Conservation (phyloP, 2,329 filamentous ascomycete species). For the Trichoderma sp. region DNA sequence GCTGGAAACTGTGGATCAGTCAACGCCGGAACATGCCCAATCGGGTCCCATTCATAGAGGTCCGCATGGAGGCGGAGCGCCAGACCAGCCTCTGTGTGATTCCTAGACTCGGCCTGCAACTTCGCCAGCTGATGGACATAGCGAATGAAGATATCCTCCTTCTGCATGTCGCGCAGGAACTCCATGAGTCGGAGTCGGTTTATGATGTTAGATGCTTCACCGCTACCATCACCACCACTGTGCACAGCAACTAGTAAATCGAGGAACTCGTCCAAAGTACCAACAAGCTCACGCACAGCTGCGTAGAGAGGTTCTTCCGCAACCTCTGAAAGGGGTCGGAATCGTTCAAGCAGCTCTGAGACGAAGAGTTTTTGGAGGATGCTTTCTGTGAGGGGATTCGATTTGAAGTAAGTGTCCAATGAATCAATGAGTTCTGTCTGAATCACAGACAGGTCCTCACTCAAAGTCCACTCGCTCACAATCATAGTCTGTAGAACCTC, state of each 20-base stretch:
- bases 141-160: constrained; percentile 92
- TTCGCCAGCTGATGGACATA: constrained; percentile 90
- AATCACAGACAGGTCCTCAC: constrained; percentile 84
- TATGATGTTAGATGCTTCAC: constrained; percentile 78
- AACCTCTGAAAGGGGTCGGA: constrained; percentile 65
- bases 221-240: constrained; percentile 66
- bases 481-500: constrained; percentile 98
- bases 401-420: constrained; percentile 84
- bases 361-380: constrained; percentile 92
- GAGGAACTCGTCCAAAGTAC: constrained; percentile 83
- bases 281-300: constrained; percentile 75
- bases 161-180: constrained; percentile 93
- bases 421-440: constrained; percentile 97
- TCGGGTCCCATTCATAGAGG: constrained; percentile 85
- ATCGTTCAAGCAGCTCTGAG: constrained; percentile 76
- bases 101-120: constrained; percentile 71
- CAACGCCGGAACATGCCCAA: constrained; percentile 61
- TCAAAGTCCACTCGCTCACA: constrained; percentile 94
- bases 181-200: constrained; percentile 91
- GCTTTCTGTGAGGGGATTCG: constrained; percentile 81
- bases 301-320: constrained; percentile 71
- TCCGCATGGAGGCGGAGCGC: constrained; percentile 89
- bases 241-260: constrained; percentile 89
- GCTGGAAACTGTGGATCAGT: constrained; percentile 73
- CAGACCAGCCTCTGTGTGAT: constrained; percentile 83